Evolutionary conservation across 2,329 filamentous ascomycete species (phyloP), one percentile per base, ranked within the genome.

Genomic region (Colletotrichum sp.): DNA sequence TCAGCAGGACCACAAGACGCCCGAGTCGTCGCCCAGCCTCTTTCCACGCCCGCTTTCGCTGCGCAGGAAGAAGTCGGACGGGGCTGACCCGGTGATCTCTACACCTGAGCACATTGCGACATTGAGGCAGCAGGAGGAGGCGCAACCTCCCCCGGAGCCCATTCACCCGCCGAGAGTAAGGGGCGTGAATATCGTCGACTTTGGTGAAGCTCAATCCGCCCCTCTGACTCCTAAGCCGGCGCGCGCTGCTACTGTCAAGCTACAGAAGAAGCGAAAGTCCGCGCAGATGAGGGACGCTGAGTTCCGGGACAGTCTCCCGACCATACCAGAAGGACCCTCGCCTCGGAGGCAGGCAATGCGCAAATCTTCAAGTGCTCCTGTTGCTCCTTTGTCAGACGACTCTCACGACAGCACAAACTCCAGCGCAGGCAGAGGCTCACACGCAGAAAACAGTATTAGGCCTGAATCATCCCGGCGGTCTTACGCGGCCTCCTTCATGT

Each of bases 401-500:
- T 65, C 64, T n/a, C 66, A 21, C 34, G 48, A 55, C 66, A 68
- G 18, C 13, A 36, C 36, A 60, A 81, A 77, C 78, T 78, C 76
- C 77, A 79, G 82, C 87, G 89, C 84, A 74, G 81, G 78, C 79
- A 78, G 75, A 78, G 79, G 82, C 87, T 90, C 84, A 90, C 87
- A 80, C 81, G 78, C 79, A 74, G 80, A 80, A 69, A 77, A 80
- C 43, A 52, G 43, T 78, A 79, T 84, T 83, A 91, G 89, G 84
- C 84, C 84, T 76, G 84, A 85, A 76, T 83, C 86, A 69, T 84
- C 83, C 16, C 84, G 86, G 67, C 85, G 84, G 77, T 84, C 87
- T n/a, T 92, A 92, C 78, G 89, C 91, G 77, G 86, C 89, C 4
- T 91, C 89, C 38, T 82, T 90, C 74, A 84, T 86, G 67, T 91